These are phyloP conservation scores for Apium graveolens DNA, from an alignment of 129 eudicot species.

Conservation along the genomic window DNA sequence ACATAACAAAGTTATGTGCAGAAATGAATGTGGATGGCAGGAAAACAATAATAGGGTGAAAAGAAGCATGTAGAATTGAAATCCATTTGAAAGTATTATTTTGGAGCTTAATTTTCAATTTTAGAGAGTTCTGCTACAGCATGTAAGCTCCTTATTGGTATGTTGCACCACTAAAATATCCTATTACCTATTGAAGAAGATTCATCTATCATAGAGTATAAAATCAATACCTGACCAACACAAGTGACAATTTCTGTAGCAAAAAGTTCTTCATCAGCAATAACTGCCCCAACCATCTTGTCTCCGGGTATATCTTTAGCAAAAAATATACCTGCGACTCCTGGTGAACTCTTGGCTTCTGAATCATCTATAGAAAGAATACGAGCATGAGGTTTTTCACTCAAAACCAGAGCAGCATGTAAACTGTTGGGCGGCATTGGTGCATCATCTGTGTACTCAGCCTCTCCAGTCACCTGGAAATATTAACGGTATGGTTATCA, in stretches of 20 bases:
- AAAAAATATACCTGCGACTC: slow-evolving; percentile 70
- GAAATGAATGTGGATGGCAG: background rate
- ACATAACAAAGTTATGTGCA: background rate
- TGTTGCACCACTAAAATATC: background rate
- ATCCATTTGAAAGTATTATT: background rate
- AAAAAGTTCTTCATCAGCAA: slow-evolving; percentile 83
- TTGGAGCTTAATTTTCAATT: background rate
- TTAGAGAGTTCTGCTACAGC: background rate
- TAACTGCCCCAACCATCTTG: slow-evolving; percentile 51
- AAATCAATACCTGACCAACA: slow-evolving; percentile 80
- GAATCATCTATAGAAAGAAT: slow-evolving; percentile 67
- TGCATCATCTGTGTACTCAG: slow-evolving; percentile 91
- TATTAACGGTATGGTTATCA: background rate
- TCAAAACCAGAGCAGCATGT: slow-evolving; percentile 80
- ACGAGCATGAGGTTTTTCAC: slow-evolving; percentile 93
- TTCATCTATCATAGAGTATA: background rate
- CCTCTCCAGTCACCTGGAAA: slow-evolving; percentile 88
- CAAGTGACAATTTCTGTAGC: slow-evolving; percentile 86
- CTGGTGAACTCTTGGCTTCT: slow-evolving; percentile 75
- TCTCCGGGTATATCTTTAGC: slow-evolving; percentile 86
- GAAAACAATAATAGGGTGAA: background rate
- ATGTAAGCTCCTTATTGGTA: background rate
- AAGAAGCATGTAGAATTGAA: background rate
- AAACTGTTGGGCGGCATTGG: slow-evolving; percentile 77
- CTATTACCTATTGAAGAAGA: background rate